Conservation (phyloP, 2,329 filamentous ascomycete species). For the Claviceps pazoutovae region DNA sequence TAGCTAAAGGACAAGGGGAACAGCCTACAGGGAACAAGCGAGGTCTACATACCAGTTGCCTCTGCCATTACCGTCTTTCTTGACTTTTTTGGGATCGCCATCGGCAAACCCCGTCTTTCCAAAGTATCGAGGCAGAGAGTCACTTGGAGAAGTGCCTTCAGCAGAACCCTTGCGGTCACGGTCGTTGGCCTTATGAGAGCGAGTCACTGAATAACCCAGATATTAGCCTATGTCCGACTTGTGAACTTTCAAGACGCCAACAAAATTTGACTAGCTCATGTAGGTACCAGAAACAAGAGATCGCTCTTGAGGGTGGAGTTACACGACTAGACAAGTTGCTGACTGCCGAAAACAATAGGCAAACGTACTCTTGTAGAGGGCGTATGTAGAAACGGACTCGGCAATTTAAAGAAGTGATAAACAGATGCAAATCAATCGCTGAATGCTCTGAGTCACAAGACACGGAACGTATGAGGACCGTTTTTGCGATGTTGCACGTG, state of each 20-base stretch:
- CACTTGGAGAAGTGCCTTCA: slow-evolving; percentile 57
- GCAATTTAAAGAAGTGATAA: not conserved
- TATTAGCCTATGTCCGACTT: not conserved
- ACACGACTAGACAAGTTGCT: too few species aligned
- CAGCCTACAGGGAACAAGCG: not conserved
- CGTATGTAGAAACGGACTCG: not conserved
- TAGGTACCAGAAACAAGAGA: not conserved
- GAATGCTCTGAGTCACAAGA: not conserved
- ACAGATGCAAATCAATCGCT: not conserved
- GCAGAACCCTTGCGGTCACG: slow-evolving; percentile 73
- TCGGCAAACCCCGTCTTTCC: slow-evolving; percentile 73
- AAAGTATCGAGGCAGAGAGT: slow-evolving; percentile 82
- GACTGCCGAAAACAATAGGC: not conserved
- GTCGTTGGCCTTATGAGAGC: slow-evolving; percentile 90
- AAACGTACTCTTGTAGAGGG: not conserved
- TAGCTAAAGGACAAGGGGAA: not conserved
- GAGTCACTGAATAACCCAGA: slow-evolving; percentile 59
- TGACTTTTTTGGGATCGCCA: slow-evolving; percentile 78
- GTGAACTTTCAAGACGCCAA: not conserved
- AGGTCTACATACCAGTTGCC: slow-evolving; percentile 71
- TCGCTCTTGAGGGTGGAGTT: not conserved
- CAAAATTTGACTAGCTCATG: not conserved
- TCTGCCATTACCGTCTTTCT: slow-evolving; percentile 89
- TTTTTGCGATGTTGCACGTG: not conserved
- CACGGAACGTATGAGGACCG: not conserved